Evolutionary conservation across 1,284 basidiomycete genomes (phyloP).

Genomic region (Trichosporon faecale): DNA sequence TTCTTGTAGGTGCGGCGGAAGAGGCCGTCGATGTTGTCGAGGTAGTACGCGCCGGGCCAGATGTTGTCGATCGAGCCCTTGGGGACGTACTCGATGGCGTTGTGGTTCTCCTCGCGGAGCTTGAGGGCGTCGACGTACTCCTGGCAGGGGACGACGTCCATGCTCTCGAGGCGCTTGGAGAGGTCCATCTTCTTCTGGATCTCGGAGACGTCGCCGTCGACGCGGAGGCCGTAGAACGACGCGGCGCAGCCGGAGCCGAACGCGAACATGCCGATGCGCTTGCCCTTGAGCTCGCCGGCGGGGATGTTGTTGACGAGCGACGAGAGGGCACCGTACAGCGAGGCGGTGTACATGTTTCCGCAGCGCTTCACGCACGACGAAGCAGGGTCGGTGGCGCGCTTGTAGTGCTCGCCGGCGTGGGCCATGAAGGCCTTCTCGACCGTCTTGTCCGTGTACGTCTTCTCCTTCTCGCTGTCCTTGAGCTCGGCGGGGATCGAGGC

Average conservation of each 20-base stretch:
- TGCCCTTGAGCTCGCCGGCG: slow-evolving; percentile 60
- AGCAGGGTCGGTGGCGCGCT: slow-evolving; percentile 66
- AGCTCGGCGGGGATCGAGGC: slow-evolving; percentile 69
- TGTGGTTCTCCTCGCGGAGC: slow-evolving; percentile 95
- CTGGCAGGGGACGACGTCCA: slow-evolving; percentile 88
- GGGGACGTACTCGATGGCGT: slow-evolving; percentile 79
- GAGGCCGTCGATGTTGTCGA: slow-evolving; percentile 85
- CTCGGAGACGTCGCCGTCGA: slow-evolving; percentile 78
- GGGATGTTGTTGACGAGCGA: slow-evolving; percentile 70
- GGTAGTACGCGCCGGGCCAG: slow-evolving; percentile 92
- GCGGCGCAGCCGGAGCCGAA: slow-evolving; percentile 91
- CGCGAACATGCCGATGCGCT: slow-evolving; percentile 86
- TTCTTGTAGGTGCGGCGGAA: slow-evolving; percentile 80
- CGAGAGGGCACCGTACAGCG: slow-evolving; percentile 88
- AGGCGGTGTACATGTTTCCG: slow-evolving; percentile 99
- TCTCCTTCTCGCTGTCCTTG: slow-evolving; percentile 64
- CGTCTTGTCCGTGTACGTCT: slow-evolving; percentile 84
- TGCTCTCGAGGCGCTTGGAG: slow-evolving; percentile 68
- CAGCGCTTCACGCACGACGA: slow-evolving; percentile 82
- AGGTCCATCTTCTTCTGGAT: slow-evolving; percentile 79
- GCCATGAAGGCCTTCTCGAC: slow-evolving; percentile 90
- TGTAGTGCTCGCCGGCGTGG: slow-evolving; percentile 69
- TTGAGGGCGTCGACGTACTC: slow-evolving; percentile 73
- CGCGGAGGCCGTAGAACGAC: slow-evolving; percentile 80
- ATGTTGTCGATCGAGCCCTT: slow-evolving; percentile 85